A percentile compares a stretch with the other conserved stretches of the same genome.
Evolutionary conservation across 352 stramenopile species (phyloP).

Genomic region (Phytophthora palmivora): DNA sequence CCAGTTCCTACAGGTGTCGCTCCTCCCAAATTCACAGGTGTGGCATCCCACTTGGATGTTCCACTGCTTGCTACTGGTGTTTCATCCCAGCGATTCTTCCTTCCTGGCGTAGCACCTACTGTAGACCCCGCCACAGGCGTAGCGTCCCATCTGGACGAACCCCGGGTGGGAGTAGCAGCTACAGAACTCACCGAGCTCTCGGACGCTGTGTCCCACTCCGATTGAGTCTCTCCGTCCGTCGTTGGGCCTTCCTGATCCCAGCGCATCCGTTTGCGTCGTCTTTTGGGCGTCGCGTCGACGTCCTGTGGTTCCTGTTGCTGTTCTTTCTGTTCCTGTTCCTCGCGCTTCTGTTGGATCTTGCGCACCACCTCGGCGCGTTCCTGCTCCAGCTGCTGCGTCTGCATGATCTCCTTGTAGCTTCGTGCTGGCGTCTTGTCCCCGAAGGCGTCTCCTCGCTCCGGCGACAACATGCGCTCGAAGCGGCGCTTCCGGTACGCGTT

Average conservation of each 20-base stretch:
- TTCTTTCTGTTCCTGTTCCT: constrained; percentile 66
- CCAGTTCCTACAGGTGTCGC: constrained; percentile 58
- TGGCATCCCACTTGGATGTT: constrained; percentile 93
- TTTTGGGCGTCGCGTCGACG: constrained; percentile 56
- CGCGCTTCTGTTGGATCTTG: constrained; percentile 87
- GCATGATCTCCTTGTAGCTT: constrained; percentile 92
- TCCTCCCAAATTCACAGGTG: constrained; percentile 71
- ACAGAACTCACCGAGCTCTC: constrained; percentile 44
- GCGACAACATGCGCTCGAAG: constrained; percentile 89
- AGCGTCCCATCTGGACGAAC: constrained; percentile 81
- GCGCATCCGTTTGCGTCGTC: constrained; percentile 77
- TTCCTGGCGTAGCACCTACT: constrained; percentile 46
- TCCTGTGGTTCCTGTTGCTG: constrained; percentile 31
- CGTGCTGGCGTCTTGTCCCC: constrained; percentile 80
- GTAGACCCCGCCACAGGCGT: constrained; percentile 49
- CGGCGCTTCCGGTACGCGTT: constrained; percentile 91
- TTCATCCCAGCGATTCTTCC: constrained; percentile 88
- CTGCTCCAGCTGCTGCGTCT: constrained; percentile 87
- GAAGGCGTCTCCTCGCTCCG: constrained; percentile 93
- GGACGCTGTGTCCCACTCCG: constrained; percentile 82
- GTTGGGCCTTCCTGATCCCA: constrained; percentile 87
- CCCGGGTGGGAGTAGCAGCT: constrained; percentile 57
- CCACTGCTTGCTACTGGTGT: constrained; percentile 68
- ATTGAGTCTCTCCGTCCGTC: constrained; percentile 67
- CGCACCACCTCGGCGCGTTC: constrained; percentile 88